Base-by-base conservation (phyloP, 1,139 yeast species). In the Suhomyces maxii region DNA sequence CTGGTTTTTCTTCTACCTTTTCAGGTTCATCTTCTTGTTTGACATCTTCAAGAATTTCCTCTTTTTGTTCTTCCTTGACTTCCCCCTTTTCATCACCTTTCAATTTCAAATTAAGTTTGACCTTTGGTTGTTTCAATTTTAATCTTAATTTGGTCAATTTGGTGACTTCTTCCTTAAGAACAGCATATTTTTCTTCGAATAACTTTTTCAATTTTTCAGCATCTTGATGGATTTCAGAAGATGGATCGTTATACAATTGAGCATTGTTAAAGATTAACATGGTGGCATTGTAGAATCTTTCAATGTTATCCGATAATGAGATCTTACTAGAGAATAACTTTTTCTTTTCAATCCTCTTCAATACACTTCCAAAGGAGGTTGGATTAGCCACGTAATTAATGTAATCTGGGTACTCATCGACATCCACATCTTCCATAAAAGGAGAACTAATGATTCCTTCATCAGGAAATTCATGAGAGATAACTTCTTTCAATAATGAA, bases 381-480 rank as follows among this genome's bases (percentile, higher is more conserved):
- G 88, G 89, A 39, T 69, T 69, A 39, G 76, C 69, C 31, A 83
- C 79, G 11, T 79, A 68, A 47, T 75, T 75, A 57, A 76, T 76
- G 61, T 83, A 83, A 51, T 82, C 87, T 0, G 86, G 84, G 49
- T 82, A 83, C 44, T 76, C 77, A 23, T 73, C 74, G 18, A 70
- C 71, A 55, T 80, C 81, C 7, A 82, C 83, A 44, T 77, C 73
- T 23, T 82, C 84, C 65, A 80, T 58, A 53, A 82, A 83, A 0
- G 87, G 86, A 2, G 71, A 78, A 50, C 83, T 73, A 12, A 82
- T 64, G 33, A 71, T 69, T 1, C 79, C 79, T 31, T 68, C 63
- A 3, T 60, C 75, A 1, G 72, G 70, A 48, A 73, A 73, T 38
- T 73, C 75, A 51, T 78, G 77, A 30, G 68, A 63, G 12, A 74